Evolutionary conservation across 2,329 filamentous ascomycete genomes (phyloP).

Genomic region (Trichoderma simmonsii): DNA sequence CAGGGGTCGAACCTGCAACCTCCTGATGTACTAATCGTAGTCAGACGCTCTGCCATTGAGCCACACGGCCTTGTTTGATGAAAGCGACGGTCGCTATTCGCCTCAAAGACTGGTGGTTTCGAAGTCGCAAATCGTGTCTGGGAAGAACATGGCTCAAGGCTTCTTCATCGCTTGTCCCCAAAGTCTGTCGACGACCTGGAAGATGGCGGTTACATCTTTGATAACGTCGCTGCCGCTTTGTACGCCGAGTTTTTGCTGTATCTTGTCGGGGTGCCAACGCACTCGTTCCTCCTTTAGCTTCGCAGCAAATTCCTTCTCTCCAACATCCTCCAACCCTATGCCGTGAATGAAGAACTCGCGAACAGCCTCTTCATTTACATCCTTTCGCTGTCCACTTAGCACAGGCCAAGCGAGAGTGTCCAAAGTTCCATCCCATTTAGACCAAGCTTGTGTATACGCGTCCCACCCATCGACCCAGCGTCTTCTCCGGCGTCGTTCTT

Average conservation of each 20-base stretch:
- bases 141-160: background rate
- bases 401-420: conserved; percentile 69
- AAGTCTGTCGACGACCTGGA: conserved; percentile 81
- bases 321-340: conserved; percentile 41
- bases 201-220: conserved; percentile 80
- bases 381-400: conserved; percentile 50
- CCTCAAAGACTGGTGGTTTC: background rate
- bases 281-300: conserved; percentile 79
- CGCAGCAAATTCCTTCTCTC: conserved; percentile 44
- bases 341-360: conserved; percentile 64
- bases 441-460: conserved; percentile 64
- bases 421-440: conserved; percentile 43
- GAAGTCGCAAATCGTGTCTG: background rate
- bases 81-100: background rate
- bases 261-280: conserved; percentile 96
- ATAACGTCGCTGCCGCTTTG: conserved; percentile 69
- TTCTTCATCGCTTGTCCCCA: conserved; percentile 46
- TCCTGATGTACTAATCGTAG: background rate
- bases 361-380: conserved; percentile 59
- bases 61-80: background rate
- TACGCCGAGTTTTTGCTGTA: conserved; percentile 81
- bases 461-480: conserved; percentile 61
- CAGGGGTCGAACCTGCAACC: background rate
- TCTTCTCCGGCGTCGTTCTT: conserved; percentile 56
- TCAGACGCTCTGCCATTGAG: background rate